These are phyloP conservation scores for Ziziphus jujuba DNA, from an alignment of 306 rosid genomes.

Conservation along the genomic window DNA sequence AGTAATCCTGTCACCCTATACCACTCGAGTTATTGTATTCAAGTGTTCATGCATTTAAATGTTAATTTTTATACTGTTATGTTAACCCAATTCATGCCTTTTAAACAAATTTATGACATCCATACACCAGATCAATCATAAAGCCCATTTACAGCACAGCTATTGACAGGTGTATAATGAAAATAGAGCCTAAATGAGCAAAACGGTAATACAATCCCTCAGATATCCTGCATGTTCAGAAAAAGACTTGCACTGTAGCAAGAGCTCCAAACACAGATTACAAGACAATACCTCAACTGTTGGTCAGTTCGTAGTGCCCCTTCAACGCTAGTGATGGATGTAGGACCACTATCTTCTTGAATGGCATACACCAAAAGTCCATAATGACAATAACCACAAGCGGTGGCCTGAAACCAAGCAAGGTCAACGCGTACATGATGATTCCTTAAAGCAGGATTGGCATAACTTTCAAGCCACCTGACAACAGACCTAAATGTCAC, in stretches of 20 bases:
- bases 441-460: slow-evolving; percentile 77
- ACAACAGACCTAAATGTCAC: slow-evolving; percentile 77
- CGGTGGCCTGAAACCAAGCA: slow-evolving; percentile 88
- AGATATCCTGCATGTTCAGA: background rate
- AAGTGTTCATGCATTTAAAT: background rate
- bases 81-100: background rate
- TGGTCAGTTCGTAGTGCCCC: slow-evolving; percentile 49
- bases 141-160: background rate
- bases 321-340: slow-evolving; percentile 39
- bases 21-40: background rate
- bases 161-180: background rate
- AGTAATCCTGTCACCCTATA: background rate
- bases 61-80: background rate
- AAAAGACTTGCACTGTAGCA: background rate
- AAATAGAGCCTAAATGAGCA: slow-evolving; percentile 2
- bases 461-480: slow-evolving; percentile 86
- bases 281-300: slow-evolving; percentile 61
- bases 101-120: background rate
- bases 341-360: slow-evolving; percentile 46
- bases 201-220: background rate
- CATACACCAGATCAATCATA: slow-evolving; percentile 5
- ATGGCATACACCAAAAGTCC: slow-evolving; percentile 72
- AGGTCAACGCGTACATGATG: slow-evolving; percentile 77
- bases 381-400: slow-evolving; percentile 89
- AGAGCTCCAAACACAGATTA: background rate